A percentile compares a stretch with the other conserved stretches of the same genome.
These are phyloP conservation scores for Lactuca sativa DNA, from an alignment of 129 eudicot species.

Conservation along the genomic window DNA sequence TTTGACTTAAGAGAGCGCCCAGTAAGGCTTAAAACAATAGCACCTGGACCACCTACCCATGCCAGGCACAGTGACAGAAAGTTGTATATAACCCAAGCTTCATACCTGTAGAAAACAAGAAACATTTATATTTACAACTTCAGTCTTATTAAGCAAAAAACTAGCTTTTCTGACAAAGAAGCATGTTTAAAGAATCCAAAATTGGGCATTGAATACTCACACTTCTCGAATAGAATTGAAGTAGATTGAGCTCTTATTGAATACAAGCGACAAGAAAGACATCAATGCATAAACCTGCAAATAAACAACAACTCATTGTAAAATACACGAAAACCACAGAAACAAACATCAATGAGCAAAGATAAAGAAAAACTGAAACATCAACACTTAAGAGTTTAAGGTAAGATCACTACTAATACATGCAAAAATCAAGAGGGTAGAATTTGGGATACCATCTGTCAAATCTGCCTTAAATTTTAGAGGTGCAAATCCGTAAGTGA, in stretches of 20 bases:
- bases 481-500: background rate
- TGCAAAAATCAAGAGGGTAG: background rate
- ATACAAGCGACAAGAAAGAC: slow-evolving; percentile 72
- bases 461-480: background rate
- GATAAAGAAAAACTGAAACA: background rate
- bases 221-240: slow-evolving; percentile 83
- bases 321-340: slow-evolving; percentile 9
- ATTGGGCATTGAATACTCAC: slow-evolving; percentile 46
- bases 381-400: background rate
- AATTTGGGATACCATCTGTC: slow-evolving; percentile 11
- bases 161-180: background rate
- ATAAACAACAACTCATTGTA: slow-evolving; percentile 14
- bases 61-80: slow-evolving; percentile 86
- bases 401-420: slow-evolving; percentile 3
- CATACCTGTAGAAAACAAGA: slow-evolving; percentile 62
- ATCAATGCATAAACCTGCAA: slow-evolving; percentile 65
- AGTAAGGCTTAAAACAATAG: slow-evolving; percentile 68
- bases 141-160: slow-evolving; percentile 11
- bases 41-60: slow-evolving; percentile 98
- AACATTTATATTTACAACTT: slow-evolving; percentile 5
- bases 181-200: slow-evolving; percentile 1
- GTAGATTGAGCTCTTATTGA: slow-evolving; percentile 61
- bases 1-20: slow-evolving; percentile 78
- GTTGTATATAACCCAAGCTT: slow-evolving; percentile 96
- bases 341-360: background rate